These are phyloP conservation scores for Vigna radiata DNA, from an alignment of 306 rosid genomes.

Conservation along the genomic window DNA sequence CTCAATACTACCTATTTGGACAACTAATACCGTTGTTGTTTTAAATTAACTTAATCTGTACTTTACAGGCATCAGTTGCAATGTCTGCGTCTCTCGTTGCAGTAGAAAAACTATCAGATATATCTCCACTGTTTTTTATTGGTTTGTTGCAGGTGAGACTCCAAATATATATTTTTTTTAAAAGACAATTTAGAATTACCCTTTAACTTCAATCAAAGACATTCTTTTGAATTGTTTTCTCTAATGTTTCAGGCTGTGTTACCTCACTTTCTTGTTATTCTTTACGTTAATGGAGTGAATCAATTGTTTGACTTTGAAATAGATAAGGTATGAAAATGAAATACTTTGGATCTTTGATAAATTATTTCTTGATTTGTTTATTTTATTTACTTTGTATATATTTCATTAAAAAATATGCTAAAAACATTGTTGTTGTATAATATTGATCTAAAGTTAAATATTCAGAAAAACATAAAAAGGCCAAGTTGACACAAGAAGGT, in stretches of 20 bases:
- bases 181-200: neutral
- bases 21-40: neutral
- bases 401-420: too few species aligned
- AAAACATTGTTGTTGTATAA: neutral
- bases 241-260: constrained; percentile 66
- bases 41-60: neutral
- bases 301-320: constrained; percentile 41
- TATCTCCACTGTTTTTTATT: constrained; percentile 55
- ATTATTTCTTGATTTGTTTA: too few species aligned
- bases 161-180: neutral
- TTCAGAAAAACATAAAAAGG: neutral
- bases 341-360: neutral
- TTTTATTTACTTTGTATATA: too few species aligned
- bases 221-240: neutral
- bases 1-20: neutral
- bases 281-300: constrained; percentile 67
- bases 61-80: neutral
- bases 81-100: constrained; percentile 54
- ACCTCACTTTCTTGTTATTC: constrained; percentile 46
- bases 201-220: neutral
- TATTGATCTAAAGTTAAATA: neutral
- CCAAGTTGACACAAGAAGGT: too few species aligned
- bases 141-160: constrained; percentile 54
- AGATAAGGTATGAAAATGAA: neutral
- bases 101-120: constrained; percentile 63